These are phyloP conservation scores for Trametes sanguinea DNA, from an alignment of 768 basidiomycete species.

Conservation along the genomic window DNA sequence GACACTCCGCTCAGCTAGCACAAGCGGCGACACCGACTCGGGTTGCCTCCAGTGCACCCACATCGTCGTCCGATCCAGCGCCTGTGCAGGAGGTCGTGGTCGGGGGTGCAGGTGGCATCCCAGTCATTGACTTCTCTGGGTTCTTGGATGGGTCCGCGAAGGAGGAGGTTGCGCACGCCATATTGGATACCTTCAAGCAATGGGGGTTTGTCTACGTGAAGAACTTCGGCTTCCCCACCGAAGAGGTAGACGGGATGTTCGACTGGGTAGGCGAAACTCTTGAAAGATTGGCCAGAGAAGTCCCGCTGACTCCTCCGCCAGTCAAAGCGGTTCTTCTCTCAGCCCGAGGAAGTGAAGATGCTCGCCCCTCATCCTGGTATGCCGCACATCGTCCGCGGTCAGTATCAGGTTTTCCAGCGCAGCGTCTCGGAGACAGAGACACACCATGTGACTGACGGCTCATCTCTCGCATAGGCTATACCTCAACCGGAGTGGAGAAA, in stretches of 20 bases:
- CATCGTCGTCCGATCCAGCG: neutral
- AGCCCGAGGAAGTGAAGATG: slow-evolving; percentile 31
- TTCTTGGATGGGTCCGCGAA: slow-evolving; percentile 44
- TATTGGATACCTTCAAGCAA: slow-evolving; percentile 44
- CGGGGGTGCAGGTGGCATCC: slow-evolving; percentile 21
- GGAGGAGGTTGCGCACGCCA: slow-evolving; percentile 39
- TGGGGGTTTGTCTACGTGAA: slow-evolving; percentile 21
- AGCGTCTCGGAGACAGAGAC: too few species aligned
- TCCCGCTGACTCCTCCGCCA: neutral
- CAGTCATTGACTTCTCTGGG: slow-evolving; percentile 43
- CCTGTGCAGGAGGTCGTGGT: neutral
- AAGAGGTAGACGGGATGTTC: slow-evolving; percentile 33
- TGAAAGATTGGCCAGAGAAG: neutral
- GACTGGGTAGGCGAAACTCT: slow-evolving; percentile 21
- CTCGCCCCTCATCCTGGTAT: slow-evolving; percentile 36
- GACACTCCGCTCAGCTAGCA: neutral
- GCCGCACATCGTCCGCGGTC: slow-evolving; percentile 34
- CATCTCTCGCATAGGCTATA: slow-evolving; percentile 26
- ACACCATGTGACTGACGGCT: too few species aligned
- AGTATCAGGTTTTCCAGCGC: neutral
- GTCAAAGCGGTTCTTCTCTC: slow-evolving; percentile 33
- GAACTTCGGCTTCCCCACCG: slow-evolving; percentile 37
- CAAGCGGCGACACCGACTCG: neutral
- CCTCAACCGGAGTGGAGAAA: slow-evolving; percentile 33
- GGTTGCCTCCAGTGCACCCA: neutral